phyloP scores from a whole-genome alignment of 345 rosid species.

The Camelina laxa region DNA sequence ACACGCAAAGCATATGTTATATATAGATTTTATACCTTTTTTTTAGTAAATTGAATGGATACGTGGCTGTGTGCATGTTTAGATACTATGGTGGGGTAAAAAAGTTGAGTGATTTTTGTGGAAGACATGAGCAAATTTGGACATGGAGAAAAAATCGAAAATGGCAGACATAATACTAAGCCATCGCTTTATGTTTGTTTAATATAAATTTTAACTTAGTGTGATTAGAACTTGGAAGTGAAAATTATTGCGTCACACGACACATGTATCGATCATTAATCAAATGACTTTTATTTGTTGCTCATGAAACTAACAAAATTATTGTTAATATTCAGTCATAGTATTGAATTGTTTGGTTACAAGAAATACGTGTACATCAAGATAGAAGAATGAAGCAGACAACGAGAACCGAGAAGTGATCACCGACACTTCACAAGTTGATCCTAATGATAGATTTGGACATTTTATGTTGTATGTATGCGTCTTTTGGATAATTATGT shows the following conservation, averaged over 20 bases:
- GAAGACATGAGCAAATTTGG: slow-evolving; percentile 41
- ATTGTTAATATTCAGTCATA: slow-evolving; percentile 31
- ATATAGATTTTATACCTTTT: slow-evolving; percentile 21
- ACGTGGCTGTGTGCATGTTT: slow-evolving; percentile 49
- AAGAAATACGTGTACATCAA: slow-evolving; percentile 15
- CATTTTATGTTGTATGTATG: slow-evolving; percentile 28
- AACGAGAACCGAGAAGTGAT: slow-evolving; percentile 25
- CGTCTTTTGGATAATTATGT: slow-evolving; percentile 36
- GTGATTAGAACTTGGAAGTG: slow-evolving; percentile 37
- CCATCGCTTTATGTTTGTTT: slow-evolving; percentile 15
- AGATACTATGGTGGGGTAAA: slow-evolving; percentile 45
- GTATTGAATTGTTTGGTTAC: slow-evolving; percentile 3
- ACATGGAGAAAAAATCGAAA: slow-evolving; percentile 22
- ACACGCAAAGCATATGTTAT: slow-evolving; percentile 40
- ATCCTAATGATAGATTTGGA: not conserved
- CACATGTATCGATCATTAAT: slow-evolving; percentile 30
- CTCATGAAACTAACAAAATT: slow-evolving; percentile 40
- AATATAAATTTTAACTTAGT: slow-evolving; percentile 5
- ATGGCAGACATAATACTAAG: slow-evolving; percentile 50
- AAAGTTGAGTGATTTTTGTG: slow-evolving; percentile 41
- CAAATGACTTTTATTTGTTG: slow-evolving; percentile 12
- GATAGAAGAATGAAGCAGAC: slow-evolving; percentile 35
- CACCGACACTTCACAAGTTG: slow-evolving; percentile 41
- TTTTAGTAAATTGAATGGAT: slow-evolving; percentile 11
- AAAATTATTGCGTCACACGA: slow-evolving; percentile 38